phyloP scores from a whole-genome alignment of 202 grass and related monocot species.

The Brachypodium distachyon region DNA sequence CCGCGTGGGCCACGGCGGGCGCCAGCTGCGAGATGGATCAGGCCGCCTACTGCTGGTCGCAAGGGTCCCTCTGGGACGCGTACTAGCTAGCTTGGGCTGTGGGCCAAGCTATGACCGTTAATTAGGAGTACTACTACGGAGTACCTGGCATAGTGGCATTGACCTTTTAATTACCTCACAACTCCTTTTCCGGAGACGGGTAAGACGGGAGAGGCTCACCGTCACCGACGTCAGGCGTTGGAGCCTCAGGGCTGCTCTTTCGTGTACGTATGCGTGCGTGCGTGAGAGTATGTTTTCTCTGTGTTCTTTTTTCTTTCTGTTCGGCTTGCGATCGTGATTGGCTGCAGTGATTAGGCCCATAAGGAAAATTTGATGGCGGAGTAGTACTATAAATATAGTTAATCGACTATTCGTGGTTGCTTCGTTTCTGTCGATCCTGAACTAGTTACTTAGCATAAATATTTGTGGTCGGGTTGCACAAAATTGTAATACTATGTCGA shows the following conservation, averaged over 20 bases:
- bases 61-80: constrained; percentile 58
- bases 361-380: too few relatives aligned
- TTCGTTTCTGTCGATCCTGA: too few relatives aligned
- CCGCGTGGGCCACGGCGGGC: constrained; percentile 29
- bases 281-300: neutral
- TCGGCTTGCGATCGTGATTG: neutral
- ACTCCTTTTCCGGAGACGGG: neutral
- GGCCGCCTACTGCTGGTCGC: constrained; percentile 19
- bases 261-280: neutral
- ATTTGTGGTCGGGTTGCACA: too few relatives aligned
- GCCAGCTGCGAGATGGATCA: constrained; percentile 23
- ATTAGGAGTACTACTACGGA: neutral
- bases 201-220: neutral
- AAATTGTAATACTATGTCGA: too few relatives aligned
- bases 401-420: too few relatives aligned
- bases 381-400: too few relatives aligned
- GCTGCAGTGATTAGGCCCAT: too few relatives aligned
- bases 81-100: too few relatives aligned
- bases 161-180: neutral
- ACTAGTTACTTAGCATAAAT: too few relatives aligned
- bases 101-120: neutral
- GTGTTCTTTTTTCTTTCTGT: neutral
- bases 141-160: too few relatives aligned
- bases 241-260: neutral
- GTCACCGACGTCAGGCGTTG: neutral